A percentile compares a stretch with the other conserved stretches of the same genome.
Evolutionary conservation across 73 alveolate species (phyloP).

Genomic region (Urostyla sp.): DNA sequence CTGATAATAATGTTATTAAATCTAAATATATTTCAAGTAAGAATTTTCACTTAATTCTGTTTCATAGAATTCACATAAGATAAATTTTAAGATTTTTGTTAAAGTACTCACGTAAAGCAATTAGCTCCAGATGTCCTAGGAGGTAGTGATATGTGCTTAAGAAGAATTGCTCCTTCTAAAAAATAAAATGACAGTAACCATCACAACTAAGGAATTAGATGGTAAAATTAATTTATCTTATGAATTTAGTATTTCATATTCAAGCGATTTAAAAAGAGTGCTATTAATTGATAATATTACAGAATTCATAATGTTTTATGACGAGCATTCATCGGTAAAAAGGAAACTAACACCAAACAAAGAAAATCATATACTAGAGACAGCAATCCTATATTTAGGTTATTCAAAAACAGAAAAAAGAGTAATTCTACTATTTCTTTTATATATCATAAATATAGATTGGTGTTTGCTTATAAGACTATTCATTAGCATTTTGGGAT

Average conservation of each 20-base stretch:
- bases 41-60: neutral
- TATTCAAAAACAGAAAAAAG: slow-evolving; percentile 65
- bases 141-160: slow-evolving; percentile 66
- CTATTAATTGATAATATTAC: slow-evolving; percentile 64
- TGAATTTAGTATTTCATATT: slow-evolving; percentile 30
- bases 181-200: slow-evolving; percentile 61
- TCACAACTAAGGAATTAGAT: slow-evolving; percentile 67
- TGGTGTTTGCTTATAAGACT: slow-evolving; percentile 62
- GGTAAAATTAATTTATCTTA: neutral
- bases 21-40: slow-evolving; percentile 60
- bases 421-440: neutral
- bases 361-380: slow-evolving; percentile 68
- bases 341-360: slow-evolving; percentile 40
- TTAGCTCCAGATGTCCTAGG: slow-evolving; percentile 71
- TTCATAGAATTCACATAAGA: slow-evolving; percentile 24
- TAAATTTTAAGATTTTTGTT: slow-evolving; percentile 43
- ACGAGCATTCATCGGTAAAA: slow-evolving; percentile 60
- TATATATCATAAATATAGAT: slow-evolving; percentile 12
- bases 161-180: slow-evolving; percentile 66
- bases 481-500: slow-evolving; percentile 70
- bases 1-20: slow-evolving; percentile 49
- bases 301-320: slow-evolving; percentile 58
- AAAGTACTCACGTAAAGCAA: slow-evolving; percentile 54
- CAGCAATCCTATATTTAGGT: slow-evolving; percentile 63
- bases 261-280: slow-evolving; percentile 45